Conservation (phyloP, 2,329 filamentous ascomycete genomes). For the Aureobasidium subglaciale region DNA sequence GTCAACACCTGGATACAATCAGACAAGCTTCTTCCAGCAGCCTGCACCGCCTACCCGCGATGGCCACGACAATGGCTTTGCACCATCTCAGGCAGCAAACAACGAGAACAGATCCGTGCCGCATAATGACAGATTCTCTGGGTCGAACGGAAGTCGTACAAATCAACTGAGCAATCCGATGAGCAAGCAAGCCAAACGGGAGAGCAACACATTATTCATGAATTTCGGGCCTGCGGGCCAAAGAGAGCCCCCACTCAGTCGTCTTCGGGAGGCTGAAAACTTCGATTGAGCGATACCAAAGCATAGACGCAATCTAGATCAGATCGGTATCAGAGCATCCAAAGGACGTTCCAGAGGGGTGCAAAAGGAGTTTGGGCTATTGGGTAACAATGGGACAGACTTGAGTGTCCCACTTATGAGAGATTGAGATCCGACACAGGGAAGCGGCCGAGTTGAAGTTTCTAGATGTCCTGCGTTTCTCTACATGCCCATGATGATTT, state of each 20-base stretch:
- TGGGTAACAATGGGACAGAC: too few relatives aligned
- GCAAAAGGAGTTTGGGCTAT: not conserved
- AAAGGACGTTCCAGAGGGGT: not conserved
- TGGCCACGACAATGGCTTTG: not conserved
- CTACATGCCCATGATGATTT: not conserved
- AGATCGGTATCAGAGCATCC: not conserved
- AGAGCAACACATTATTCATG: constrained; percentile 14
- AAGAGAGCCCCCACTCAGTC: constrained; percentile 3
- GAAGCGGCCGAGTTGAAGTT: not conserved
- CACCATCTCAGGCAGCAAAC: not conserved
- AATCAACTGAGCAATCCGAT: not conserved
- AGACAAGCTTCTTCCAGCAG: not conserved
- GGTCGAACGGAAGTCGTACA: not conserved
- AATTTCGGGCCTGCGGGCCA: not conserved
- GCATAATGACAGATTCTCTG: not conserved
- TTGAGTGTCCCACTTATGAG: too few relatives aligned
- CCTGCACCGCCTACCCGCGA: not conserved
- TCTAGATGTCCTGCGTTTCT: not conserved
- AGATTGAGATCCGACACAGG: not conserved
- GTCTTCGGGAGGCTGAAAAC: not conserved
- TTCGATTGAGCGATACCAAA: not conserved
- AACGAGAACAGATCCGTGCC: not conserved
- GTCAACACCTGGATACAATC: constrained; percentile 44
- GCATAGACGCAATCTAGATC: not conserved
- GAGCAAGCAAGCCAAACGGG: constrained; percentile 14